phyloP scores from a whole-genome alignment of 148 eudicot species.

The Chenopodium quinoa region DNA sequence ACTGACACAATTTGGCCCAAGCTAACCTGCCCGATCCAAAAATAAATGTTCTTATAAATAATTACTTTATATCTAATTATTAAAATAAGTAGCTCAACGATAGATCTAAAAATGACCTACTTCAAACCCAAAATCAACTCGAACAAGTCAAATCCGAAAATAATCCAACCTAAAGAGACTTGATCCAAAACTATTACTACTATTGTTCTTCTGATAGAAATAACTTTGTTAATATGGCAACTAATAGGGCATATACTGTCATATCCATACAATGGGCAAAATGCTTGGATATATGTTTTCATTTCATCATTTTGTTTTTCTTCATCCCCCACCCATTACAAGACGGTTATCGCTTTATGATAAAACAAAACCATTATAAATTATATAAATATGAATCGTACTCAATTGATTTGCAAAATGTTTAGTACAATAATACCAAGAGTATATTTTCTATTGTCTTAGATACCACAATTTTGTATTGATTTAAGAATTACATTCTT shows the following conservation, averaged over 20 bases:
- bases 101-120: too few species aligned
- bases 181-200: too few species aligned
- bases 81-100: too few species aligned
- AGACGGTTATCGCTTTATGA: background rate
- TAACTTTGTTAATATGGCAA: background rate
- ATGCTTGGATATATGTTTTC: background rate
- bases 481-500: background rate
- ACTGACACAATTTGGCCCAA: too few species aligned
- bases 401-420: slow-evolving; percentile 4
- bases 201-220: too few species aligned
- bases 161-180: too few species aligned
- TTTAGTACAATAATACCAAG: background rate
- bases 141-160: too few species aligned
- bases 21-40: too few species aligned
- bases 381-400: background rate
- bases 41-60: too few species aligned
- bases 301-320: background rate
- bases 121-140: too few species aligned
- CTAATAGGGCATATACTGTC: background rate
- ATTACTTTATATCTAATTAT: too few species aligned
- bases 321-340: background rate
- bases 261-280: background rate
- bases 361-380: background rate
- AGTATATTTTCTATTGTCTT: slow-evolving; percentile 4
- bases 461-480: background rate